phyloP scores from a whole-genome alignment of 441 rosid genomes.

The Jatropha multifida region DNA sequence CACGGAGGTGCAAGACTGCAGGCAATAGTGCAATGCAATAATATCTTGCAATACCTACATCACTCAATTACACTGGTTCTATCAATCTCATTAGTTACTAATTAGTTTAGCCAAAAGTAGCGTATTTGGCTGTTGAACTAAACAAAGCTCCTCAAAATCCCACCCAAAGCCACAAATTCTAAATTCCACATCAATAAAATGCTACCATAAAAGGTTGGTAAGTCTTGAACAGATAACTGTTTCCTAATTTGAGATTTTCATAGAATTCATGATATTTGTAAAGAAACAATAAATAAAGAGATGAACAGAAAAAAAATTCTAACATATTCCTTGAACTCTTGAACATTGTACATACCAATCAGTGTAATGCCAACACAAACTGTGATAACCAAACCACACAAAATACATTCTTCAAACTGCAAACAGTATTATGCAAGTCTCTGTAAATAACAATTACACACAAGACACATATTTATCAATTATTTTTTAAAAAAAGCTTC shows the following conservation, averaged over 20 bases:
- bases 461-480: too few species aligned
- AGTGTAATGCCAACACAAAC: background rate
- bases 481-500: background rate
- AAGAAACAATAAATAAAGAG: background rate
- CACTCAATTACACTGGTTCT: background rate
- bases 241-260: background rate
- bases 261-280: background rate
- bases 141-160: background rate
- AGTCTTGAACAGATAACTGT: background rate
- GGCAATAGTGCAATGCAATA: background rate
- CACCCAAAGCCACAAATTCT: background rate
- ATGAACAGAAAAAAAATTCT: background rate
- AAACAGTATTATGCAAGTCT: background rate
- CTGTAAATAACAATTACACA: too few species aligned
- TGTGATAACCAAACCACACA: background rate
- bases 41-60: background rate
- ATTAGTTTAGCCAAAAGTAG: background rate
- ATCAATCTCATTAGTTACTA: background rate
- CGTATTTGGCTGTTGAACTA: background rate
- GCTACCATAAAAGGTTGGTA: background rate
- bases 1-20: background rate
- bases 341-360: background rate
- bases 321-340: background rate
- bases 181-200: background rate
- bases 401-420: background rate